Percentiles rank a stretch among this genome's conserved stretches.
These are phyloP conservation scores for Trichopus zeylanicus DNA, from an alignment of 116 monocot species.

Conservation along the genomic window DNA sequence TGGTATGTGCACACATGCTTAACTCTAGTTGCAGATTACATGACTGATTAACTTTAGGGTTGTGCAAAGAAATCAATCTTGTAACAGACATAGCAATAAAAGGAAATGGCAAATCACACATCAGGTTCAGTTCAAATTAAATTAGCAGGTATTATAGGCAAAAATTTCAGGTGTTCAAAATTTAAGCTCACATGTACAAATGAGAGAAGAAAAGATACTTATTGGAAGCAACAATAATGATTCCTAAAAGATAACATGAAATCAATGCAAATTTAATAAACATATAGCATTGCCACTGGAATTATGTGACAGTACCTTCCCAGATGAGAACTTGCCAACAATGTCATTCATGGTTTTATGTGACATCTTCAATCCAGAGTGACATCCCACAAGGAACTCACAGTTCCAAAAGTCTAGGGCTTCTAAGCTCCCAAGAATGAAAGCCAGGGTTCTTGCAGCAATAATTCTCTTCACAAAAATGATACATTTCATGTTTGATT, in stretches of 20 bases:
- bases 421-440: conserved; percentile 50
- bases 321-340: conserved; percentile 69
- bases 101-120: no score
- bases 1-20: no score
- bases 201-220: no score
- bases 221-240: no score
- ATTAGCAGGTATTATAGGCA: no score
- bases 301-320: conserved; percentile 44
- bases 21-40: no score
- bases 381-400: conserved; percentile 79
- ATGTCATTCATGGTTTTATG: conserved; percentile 51
- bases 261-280: no score
- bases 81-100: no score
- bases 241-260: no score
- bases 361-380: conserved; percentile 68
- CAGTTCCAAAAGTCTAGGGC: conserved; percentile 70
- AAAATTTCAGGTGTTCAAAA: no score
- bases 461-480: conserved; percentile 89
- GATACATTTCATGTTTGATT: conserved; percentile 59
- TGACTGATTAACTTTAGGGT: background rate
- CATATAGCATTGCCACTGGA: background rate
- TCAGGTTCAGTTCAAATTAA: no score
- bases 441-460: conserved; percentile 56
- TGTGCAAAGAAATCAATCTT: background rate
- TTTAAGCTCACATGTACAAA: no score